These are phyloP conservation scores for Huntiella abstrusa DNA, from an alignment of 2,329 filamentous ascomycete genomes.

Conservation along the genomic window DNA sequence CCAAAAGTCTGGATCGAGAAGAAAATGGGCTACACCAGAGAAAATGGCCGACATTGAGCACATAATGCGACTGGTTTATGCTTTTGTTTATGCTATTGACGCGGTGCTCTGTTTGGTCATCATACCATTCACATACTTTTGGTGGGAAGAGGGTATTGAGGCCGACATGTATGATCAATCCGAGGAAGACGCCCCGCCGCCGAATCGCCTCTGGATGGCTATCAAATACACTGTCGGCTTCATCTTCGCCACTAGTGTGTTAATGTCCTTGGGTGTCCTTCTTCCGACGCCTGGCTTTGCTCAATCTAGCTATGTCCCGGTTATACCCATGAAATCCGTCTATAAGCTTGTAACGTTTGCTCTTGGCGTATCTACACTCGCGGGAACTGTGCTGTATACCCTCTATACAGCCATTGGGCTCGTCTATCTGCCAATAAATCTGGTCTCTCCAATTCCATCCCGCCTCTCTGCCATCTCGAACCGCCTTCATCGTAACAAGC, in stretches of 20 bases:
- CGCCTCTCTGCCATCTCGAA: conserved; percentile 59
- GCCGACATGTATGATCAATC: conserved; percentile 52
- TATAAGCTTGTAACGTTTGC: not conserved
- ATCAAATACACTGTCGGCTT: conserved; percentile 83
- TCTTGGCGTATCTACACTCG: not conserved
- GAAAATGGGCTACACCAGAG: conserved; percentile 81
- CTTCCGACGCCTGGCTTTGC: conserved; percentile 50
- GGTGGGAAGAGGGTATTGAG: conserved; percentile 94
- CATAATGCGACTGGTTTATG: conserved; percentile 78
- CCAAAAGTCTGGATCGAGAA: conserved; percentile 59
- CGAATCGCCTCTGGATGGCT: conserved; percentile 59
- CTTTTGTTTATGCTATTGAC: conserved; percentile 79
- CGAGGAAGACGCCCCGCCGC: conserved; percentile 39
- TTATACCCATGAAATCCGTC: conserved; percentile 53
- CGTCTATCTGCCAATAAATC: conserved; percentile 68
- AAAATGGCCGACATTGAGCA: conserved; percentile 59
- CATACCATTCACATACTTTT: conserved; percentile 94
- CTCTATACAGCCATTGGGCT: conserved; percentile 80
- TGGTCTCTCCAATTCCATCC: conserved; percentile 48
- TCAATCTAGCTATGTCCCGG: conserved; percentile 21
- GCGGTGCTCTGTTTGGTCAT: conserved; percentile 74
- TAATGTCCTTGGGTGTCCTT: conserved; percentile 90
- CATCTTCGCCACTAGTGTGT: conserved; percentile 54
- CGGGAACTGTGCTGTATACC: conserved; percentile 65
- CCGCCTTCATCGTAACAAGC: conserved; percentile 70